phyloP scores from a whole-genome alignment of 495 filamentous ascomycete genomes.

The Penicillium bovifimosum region DNA sequence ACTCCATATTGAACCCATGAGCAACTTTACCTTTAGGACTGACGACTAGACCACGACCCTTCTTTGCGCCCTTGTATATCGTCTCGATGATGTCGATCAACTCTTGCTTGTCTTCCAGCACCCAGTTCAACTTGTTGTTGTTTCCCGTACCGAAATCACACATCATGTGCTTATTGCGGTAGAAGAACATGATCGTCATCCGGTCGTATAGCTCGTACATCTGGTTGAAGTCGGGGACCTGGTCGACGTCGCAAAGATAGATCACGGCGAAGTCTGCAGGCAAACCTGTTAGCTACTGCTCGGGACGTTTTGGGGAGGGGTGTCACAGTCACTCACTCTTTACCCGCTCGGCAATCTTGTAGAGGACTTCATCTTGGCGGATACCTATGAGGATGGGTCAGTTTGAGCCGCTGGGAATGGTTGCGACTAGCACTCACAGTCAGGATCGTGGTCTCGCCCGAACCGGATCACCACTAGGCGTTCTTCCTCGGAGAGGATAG shows the following conservation, averaged over 20 bases:
- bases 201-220: constrained; percentile 81
- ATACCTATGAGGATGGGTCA: constrained; percentile 49
- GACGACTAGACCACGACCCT: constrained; percentile 90
- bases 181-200: constrained; percentile 85
- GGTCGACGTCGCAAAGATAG: constrained; percentile 94
- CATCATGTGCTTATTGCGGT: constrained; percentile 98
- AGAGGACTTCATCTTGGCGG: constrained; percentile 91
- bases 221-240: constrained; percentile 94
- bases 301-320: neutral
- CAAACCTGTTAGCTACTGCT: neutral
- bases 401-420: neutral
- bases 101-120: constrained; percentile 97
- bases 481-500: constrained; percentile 88
- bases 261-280: constrained; percentile 62
- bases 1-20: neutral
- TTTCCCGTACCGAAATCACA: constrained; percentile 96
- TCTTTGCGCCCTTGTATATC: constrained; percentile 95
- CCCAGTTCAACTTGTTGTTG: constrained; percentile 98
- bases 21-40: constrained; percentile 68
- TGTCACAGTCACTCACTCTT: constrained; percentile 32
- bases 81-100: constrained; percentile 98
- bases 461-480: constrained; percentile 94
- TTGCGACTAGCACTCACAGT: constrained; percentile 30
- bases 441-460: constrained; percentile 72
- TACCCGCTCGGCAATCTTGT: constrained; percentile 53